A percentile compares a stretch with the other conserved stretches of the same genome.
phyloP scores from a whole-genome alignment of 805 yeast species.

The Huiozyma naganishii region DNA sequence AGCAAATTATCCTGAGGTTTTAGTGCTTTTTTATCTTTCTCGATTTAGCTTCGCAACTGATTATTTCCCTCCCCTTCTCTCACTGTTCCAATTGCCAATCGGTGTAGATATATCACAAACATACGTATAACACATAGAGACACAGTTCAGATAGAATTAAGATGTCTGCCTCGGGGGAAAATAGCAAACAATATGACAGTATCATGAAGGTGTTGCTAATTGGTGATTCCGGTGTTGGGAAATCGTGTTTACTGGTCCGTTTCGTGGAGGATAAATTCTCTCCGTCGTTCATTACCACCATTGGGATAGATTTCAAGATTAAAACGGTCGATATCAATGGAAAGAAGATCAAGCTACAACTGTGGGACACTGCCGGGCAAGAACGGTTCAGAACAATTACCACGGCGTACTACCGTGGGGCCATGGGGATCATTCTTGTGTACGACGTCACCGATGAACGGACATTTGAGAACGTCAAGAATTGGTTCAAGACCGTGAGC shows the following conservation, averaged over 20 bases:
- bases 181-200: constrained; percentile 51
- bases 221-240: constrained; percentile 89
- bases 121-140: no score
- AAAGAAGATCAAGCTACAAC: constrained; percentile 84
- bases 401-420: constrained; percentile 85
- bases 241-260: constrained; percentile 80
- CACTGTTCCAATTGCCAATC: no score
- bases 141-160: no score
- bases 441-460: constrained; percentile 83
- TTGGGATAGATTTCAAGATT: constrained; percentile 96
- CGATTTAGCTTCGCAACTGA: no score
- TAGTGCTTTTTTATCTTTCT: no score
- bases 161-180: constrained; percentile 7
- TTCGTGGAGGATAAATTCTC: constrained; percentile 95
- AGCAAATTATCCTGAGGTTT: no score
- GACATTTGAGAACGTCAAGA: constrained; percentile 83
- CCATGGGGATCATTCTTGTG: constrained; percentile 76
- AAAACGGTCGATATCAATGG: constrained; percentile 92
- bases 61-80: no score
- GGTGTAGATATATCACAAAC: no score
- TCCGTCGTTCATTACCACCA: constrained; percentile 93
- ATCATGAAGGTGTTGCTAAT: constrained; percentile 86
- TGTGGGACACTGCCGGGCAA: constrained; percentile 98
- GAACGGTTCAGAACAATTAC: constrained; percentile 91
- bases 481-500: constrained; percentile 92